Evolutionary conservation across 2,329 filamentous ascomycete species (phyloP).

Genomic region (Aspergillus sp.): DNA sequence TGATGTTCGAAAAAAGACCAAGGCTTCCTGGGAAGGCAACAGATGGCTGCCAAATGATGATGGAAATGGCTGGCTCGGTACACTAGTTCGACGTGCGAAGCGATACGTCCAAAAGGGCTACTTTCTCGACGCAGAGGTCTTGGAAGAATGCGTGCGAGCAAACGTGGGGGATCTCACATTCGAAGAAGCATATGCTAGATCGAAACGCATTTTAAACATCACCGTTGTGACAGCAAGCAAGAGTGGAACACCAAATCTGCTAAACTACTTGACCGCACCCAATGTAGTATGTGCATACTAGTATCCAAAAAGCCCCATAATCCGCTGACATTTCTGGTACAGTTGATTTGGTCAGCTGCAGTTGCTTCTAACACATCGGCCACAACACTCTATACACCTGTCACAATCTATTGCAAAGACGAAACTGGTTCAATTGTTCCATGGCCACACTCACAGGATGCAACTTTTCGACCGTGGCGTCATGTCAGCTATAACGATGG

Average conservation of each 20-base stretch:
- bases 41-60: slow-evolving; percentile 16
- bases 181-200: slow-evolving; percentile 82
- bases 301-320: background rate
- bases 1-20: slow-evolving; percentile 37
- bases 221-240: slow-evolving; percentile 74
- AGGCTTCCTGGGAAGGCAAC: slow-evolving; percentile 3
- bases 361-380: slow-evolving; percentile 44
- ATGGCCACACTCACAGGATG: slow-evolving; percentile 60
- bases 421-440: slow-evolving; percentile 66
- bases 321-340: slow-evolving; percentile 4
- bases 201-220: slow-evolving; percentile 85
- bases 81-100: slow-evolving; percentile 60
- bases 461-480: slow-evolving; percentile 65
- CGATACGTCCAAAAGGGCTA: slow-evolving; percentile 74
- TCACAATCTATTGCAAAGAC: slow-evolving; percentile 73
- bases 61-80: slow-evolving; percentile 46
- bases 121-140: slow-evolving; percentile 73
- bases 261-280: slow-evolving; percentile 90
- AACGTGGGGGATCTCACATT: slow-evolving; percentile 90
- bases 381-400: slow-evolving; percentile 60
- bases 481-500: slow-evolving; percentile 61
- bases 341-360: slow-evolving; percentile 56
- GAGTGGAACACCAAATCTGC: slow-evolving; percentile 72
- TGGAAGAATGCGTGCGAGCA: slow-evolving; percentile 77
- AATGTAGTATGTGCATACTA: slow-evolving; percentile 66